phyloP scores from a whole-genome alignment of 2,329 filamentous ascomycete species.

The Cercospora sp. region DNA sequence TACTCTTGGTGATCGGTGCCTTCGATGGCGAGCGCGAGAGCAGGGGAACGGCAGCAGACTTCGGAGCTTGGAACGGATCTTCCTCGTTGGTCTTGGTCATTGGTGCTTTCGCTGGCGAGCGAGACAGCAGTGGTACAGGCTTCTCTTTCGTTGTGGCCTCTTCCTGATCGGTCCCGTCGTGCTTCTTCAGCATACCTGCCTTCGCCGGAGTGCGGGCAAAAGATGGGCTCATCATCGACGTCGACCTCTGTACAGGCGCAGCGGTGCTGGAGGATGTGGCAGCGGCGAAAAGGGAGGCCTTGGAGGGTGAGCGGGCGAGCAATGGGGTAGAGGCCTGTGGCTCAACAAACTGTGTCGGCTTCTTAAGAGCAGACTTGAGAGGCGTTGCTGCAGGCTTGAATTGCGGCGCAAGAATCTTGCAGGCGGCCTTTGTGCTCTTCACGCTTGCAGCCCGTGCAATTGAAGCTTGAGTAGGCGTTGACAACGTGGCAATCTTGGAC shows the following conservation, averaged over 20 bases:
- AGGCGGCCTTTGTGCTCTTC: constrained; percentile 44
- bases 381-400: constrained; percentile 31
- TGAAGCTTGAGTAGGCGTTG: constrained; percentile 78
- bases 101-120: constrained; percentile 35
- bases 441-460: constrained; percentile 61
- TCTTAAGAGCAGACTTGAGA: constrained; percentile 14
- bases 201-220: constrained; percentile 35
- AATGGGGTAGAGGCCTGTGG: constrained; percentile 28
- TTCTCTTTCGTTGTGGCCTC: constrained; percentile 15
- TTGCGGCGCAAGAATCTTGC: constrained; percentile 36
- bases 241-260: constrained; percentile 19
- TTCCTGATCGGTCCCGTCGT: neutral
- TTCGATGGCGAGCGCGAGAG: constrained; percentile 36
- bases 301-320: constrained; percentile 36
- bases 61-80: constrained; percentile 16
- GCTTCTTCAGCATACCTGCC: constrained; percentile 17
- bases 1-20: constrained; percentile 26
- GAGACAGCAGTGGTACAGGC: constrained; percentile 33
- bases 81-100: constrained; percentile 25
- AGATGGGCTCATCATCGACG: constrained; percentile 27
- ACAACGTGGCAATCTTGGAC: constrained; percentile 54
- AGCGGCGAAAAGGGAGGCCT: constrained; percentile 28
- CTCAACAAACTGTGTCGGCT: constrained; percentile 9
- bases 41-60: constrained; percentile 25
- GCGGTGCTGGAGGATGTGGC: neutral